Percentiles rank a stretch among this genome's conserved stretches.
phyloP scores from a whole-genome alignment of 257 asterid genomes.

The Salvia splendens region DNA sequence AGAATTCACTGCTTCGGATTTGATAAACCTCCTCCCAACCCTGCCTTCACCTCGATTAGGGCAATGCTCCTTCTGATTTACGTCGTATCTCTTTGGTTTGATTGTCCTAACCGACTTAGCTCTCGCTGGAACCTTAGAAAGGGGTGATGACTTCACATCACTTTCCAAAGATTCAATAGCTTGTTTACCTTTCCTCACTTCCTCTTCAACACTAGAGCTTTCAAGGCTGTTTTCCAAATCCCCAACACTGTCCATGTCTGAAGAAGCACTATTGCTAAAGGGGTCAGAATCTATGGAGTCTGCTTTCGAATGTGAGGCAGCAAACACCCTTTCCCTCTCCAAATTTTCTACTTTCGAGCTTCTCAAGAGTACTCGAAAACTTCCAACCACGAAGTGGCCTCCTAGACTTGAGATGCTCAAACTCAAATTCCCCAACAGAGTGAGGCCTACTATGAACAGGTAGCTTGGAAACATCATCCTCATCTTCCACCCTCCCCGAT shows the following conservation, averaged over 20 bases:
- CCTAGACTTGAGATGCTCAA: constrained; percentile 44
- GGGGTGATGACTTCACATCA: constrained; percentile 40
- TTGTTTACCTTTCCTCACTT: constrained; percentile 38
- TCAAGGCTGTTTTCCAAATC: constrained; percentile 27
- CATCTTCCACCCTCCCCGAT: constrained; percentile 44
- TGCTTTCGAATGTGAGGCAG: constrained; percentile 32
- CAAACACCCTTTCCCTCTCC: constrained; percentile 33
- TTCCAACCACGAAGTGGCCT: constrained; percentile 33
- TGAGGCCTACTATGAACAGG: constrained; percentile 51
- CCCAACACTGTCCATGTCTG: constrained; percentile 37
- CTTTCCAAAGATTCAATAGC: constrained; percentile 35
- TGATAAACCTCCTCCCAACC: constrained; percentile 27
- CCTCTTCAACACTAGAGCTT: constrained; percentile 36
- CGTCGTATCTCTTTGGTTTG: constrained; percentile 39
- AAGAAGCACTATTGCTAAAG: constrained; percentile 43
- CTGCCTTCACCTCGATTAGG: constrained; percentile 33
- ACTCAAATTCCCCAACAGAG: constrained; percentile 60
- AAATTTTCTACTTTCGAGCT: constrained; percentile 31
- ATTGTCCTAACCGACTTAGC: constrained; percentile 84
- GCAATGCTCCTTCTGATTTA: constrained; percentile 37
- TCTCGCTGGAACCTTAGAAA: constrained; percentile 44
- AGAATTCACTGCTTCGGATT: constrained; percentile 33
- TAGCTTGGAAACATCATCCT: constrained; percentile 28
- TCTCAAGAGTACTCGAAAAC: constrained; percentile 37
- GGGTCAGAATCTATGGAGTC: constrained; percentile 33